These are phyloP conservation scores for Acer campestre DNA, from an alignment of 345 rosid genomes.

Conservation along the genomic window DNA sequence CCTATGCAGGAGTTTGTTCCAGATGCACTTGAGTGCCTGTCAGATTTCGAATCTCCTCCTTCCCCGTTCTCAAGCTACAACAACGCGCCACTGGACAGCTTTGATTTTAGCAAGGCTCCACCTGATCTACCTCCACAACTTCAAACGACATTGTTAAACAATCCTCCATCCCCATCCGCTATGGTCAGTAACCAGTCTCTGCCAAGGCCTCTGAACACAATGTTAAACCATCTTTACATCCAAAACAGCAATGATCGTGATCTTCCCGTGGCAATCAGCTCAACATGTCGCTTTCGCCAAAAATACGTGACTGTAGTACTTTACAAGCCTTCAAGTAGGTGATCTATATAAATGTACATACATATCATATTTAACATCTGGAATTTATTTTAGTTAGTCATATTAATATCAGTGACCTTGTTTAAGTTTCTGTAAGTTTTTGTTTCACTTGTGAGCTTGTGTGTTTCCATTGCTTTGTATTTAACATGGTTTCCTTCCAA, in stretches of 20 bases:
- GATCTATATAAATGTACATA: constrained; percentile 22
- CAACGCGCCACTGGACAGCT: constrained; percentile 31
- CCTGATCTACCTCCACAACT: constrained; percentile 66
- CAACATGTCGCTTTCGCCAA: constrained; percentile 47
- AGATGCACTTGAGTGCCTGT: constrained; percentile 40
- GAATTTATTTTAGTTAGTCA: background rate
- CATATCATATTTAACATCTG: background rate
- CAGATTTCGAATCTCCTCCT: constrained; percentile 54
- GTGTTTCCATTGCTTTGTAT: too few relatives aligned
- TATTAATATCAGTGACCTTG: constrained; percentile 10
- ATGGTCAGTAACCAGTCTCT: constrained; percentile 14
- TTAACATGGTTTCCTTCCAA: too few relatives aligned
- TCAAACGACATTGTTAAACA: constrained; percentile 29
- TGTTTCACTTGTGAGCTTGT: too few relatives aligned
- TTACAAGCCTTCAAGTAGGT: constrained; percentile 44
- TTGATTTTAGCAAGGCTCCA: constrained; percentile 55
- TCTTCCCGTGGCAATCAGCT: constrained; percentile 43
- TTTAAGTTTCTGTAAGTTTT: too few relatives aligned
- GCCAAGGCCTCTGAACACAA: constrained; percentile 39
- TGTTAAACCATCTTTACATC: constrained; percentile 47
- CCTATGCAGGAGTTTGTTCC: constrained; percentile 47
- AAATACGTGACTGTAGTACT: constrained; percentile 51
- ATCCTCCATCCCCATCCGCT: constrained; percentile 21
- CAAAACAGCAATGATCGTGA: constrained; percentile 27
- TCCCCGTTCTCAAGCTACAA: constrained; percentile 63